A percentile compares a stretch with the other conserved stretches of the same genome.
Evolutionary conservation across 2,329 filamentous ascomycete species (phyloP).

Genomic region (Diaporthe amygdali): DNA sequence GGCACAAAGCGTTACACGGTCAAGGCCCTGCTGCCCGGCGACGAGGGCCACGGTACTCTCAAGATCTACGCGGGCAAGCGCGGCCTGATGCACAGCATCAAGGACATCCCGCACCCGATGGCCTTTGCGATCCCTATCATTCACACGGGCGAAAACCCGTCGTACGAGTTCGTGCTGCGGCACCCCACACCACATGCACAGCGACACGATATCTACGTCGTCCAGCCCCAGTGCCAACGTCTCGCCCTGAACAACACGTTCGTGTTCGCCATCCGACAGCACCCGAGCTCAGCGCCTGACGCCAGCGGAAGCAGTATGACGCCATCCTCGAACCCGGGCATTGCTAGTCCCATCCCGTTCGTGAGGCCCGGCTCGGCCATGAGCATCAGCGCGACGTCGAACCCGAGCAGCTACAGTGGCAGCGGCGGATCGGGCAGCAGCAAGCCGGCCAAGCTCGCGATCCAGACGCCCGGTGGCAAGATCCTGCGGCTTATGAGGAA

Average conservation of each 20-base stretch:
- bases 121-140: constrained; percentile 89
- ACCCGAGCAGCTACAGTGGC: constrained; percentile 58
- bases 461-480: constrained; percentile 93
- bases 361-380: constrained; percentile 65
- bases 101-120: constrained; percentile 91
- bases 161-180: constrained; percentile 89
- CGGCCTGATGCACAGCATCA: constrained; percentile 96
- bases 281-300: constrained; percentile 66
- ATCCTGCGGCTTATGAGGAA: constrained; percentile 88
- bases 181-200: constrained; percentile 98
- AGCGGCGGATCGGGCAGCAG: constrained; percentile 58
- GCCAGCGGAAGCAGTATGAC: constrained; percentile 43
- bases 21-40: constrained; percentile 88
- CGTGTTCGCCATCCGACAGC: constrained; percentile 93
- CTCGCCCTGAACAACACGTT: constrained; percentile 96
- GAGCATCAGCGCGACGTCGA: constrained; percentile 68
- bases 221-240: constrained; percentile 89
- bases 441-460: constrained; percentile 94
- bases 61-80: constrained; percentile 94
- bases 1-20: constrained; percentile 91
- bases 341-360: constrained; percentile 65
- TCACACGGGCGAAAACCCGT: constrained; percentile 89
- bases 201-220: constrained; percentile 94
- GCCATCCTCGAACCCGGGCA: constrained; percentile 53
- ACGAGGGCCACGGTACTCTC: constrained; percentile 85